Evolutionary conservation across 1,284 basidiomycete genomes (phyloP).

Genomic region (Cystobasidium pallidum): DNA sequence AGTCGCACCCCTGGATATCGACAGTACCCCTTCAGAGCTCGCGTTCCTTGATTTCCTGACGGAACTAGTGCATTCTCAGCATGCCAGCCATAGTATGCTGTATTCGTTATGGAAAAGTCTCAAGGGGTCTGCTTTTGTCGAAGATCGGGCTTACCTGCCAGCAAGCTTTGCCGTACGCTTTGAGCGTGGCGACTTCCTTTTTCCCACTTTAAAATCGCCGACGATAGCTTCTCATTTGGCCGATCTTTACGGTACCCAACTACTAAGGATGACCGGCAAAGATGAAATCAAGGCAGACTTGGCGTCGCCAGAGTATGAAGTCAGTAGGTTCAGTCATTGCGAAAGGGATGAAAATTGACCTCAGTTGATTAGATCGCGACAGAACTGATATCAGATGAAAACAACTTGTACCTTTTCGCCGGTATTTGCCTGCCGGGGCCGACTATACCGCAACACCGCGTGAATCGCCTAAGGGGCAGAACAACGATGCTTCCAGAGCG

Average conservation of each 20-base stretch:
- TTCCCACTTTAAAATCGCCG: constrained; percentile 21
- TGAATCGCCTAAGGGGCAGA: constrained; percentile 14
- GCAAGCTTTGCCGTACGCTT: constrained; percentile 27
- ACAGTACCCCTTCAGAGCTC: constrained; percentile 18
- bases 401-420: neutral
- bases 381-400: constrained; percentile 6
- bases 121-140: neutral
- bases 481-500: constrained; percentile 33
- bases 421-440: constrained; percentile 16
- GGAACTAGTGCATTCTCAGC: neutral
- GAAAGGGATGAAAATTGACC: neutral
- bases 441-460: constrained; percentile 9
- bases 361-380: constrained; percentile 7
- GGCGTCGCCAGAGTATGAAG: constrained; percentile 20
- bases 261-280: neutral
- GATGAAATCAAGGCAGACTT: constrained; percentile 2
- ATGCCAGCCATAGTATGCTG: neutral
- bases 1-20: constrained; percentile 13
- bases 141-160: neutral
- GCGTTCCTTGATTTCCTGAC: constrained; percentile 11
- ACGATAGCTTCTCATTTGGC: constrained; percentile 14
- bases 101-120: constrained; percentile 4
- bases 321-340: neutral
- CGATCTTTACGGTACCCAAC: constrained; percentile 9
- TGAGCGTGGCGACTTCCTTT: constrained; percentile 30